Evolutionary conservation across 2,329 filamentous ascomycete genomes (phyloP).

Genomic region (Aaosphaeria arxii): DNA sequence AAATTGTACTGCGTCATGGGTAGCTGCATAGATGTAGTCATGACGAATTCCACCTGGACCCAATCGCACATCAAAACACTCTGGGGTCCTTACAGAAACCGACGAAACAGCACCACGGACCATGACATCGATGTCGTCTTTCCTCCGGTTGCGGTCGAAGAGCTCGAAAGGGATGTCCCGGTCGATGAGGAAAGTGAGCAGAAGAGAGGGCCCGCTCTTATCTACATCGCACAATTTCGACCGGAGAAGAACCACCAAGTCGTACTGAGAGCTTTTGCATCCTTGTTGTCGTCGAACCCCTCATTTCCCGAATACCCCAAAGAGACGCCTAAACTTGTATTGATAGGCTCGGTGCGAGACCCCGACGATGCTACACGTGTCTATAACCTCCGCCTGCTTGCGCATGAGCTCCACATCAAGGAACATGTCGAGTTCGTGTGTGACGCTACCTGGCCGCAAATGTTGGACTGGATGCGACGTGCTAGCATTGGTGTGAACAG

Average conservation of each 20-base stretch:
- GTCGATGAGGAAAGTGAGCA: conserved; percentile 68
- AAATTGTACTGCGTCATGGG: conserved; percentile 79
- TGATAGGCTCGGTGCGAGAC: conserved; percentile 91
- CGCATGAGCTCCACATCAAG: conserved; percentile 77
- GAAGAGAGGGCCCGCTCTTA: conserved; percentile 66
- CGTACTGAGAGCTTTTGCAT: conserved; percentile 78
- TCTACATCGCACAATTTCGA: conserved; percentile 97
- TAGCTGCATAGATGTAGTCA: conserved; percentile 82
- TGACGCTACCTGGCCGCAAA: conserved; percentile 84
- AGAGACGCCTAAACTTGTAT: conserved; percentile 64
- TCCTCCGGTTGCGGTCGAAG: conserved; percentile 85
- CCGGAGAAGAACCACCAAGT: conserved; percentile 95
- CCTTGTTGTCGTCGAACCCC: conserved; percentile 55
- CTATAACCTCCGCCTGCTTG: conserved; percentile 81
- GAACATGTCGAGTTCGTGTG: conserved; percentile 83
- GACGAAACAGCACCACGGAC: conserved; percentile 46
- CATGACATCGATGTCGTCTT: conserved; percentile 74
- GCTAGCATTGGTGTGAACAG: conserved; percentile 88
- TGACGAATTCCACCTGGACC: conserved; percentile 98
- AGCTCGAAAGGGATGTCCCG: conserved; percentile 72
- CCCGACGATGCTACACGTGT: conserved; percentile 77
- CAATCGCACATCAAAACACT: conserved; percentile 71
- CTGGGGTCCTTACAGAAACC: conserved; percentile 60
- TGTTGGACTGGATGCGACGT: conserved; percentile 73
- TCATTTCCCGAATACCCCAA: conserved; percentile 42